Evolutionary conservation across 306 rosid species (phyloP).

Genomic region (Adenanthera pavonina): DNA sequence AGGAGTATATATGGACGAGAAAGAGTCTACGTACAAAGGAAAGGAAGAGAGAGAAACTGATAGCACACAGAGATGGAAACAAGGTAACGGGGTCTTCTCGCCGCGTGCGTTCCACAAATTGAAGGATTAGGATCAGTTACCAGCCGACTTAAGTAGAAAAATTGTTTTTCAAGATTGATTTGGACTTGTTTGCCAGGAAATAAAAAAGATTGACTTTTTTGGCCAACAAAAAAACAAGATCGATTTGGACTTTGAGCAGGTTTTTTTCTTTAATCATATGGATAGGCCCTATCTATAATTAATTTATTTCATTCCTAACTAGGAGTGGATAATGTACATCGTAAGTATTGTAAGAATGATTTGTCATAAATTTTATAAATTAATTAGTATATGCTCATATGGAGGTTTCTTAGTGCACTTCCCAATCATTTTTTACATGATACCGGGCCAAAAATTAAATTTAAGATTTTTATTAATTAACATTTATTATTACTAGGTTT

Average conservation of each 20-base stretch:
- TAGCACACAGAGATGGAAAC: background rate
- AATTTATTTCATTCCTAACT: background rate
- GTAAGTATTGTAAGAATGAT: too few species aligned
- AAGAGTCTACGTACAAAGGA: too few species aligned
- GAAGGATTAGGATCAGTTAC: background rate
- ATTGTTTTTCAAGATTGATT: background rate
- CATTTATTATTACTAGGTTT: background rate
- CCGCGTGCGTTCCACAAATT: conserved; percentile 28
- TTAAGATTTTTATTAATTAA: too few species aligned
- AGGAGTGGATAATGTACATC: too few species aligned
- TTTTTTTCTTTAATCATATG: background rate
- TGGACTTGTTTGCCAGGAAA: too few species aligned
- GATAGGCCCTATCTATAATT: background rate
- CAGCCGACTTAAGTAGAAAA: background rate
- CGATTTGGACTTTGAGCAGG: background rate
- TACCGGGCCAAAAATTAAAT: too few species aligned
- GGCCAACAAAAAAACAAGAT: background rate
- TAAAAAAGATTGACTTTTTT: too few species aligned
- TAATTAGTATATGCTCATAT: too few species aligned
- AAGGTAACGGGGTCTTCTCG: background rate
- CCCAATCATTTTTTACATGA: background rate
- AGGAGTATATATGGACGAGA: background rate
- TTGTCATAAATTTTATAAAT: too few species aligned
- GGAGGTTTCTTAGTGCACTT: background rate
- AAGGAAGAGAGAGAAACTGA: background rate